Evolutionary conservation across 2,329 filamentous ascomycete species (phyloP).

Genomic region (Scopulariopsis brevicaulis): DNA sequence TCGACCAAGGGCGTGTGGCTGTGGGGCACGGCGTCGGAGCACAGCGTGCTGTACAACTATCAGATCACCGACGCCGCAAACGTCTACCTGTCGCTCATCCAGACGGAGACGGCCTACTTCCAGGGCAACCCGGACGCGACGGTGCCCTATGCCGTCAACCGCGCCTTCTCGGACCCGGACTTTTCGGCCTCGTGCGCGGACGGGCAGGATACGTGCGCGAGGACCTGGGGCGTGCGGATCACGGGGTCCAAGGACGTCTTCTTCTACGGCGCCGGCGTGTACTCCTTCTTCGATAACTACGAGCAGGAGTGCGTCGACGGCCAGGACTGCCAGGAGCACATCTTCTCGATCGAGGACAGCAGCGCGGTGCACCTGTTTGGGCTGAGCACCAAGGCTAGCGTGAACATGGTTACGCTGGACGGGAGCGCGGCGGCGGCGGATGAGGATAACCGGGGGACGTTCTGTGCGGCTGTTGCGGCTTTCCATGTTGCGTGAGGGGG

Average conservation of each 20-base stretch:
- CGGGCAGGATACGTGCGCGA: constrained; percentile 52
- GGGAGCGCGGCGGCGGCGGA: constrained; percentile 41
- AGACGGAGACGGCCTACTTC: constrained; percentile 84
- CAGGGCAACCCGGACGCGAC: constrained; percentile 70
- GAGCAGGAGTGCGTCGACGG: constrained; percentile 54
- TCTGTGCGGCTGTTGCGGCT: constrained; percentile 48
- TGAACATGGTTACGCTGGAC: constrained; percentile 60
- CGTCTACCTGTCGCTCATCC: constrained; percentile 73
- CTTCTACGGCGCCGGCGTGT: constrained; percentile 64
- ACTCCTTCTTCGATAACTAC: constrained; percentile 81
- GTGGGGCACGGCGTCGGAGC: constrained; percentile 63
- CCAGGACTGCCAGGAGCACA: constrained; percentile 67
- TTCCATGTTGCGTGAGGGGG: constrained; percentile 20
- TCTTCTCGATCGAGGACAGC: constrained; percentile 60
- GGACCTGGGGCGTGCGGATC: constrained; percentile 68
- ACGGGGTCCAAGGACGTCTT: constrained; percentile 54
- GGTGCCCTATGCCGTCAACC: constrained; percentile 49
- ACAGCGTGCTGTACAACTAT: constrained; percentile 69
- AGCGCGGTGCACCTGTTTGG: constrained; percentile 52
- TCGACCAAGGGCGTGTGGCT: constrained; percentile 66
- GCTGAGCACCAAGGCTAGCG: constrained; percentile 62
- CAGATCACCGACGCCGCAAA: constrained; percentile 68
- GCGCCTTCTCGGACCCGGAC: constrained; percentile 53
- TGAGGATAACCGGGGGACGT: constrained; percentile 53
- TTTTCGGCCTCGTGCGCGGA: constrained; percentile 47